Conservation (phyloP, 2,329 filamentous ascomycete genomes). For the Colletotrichum orchidophilum region DNA sequence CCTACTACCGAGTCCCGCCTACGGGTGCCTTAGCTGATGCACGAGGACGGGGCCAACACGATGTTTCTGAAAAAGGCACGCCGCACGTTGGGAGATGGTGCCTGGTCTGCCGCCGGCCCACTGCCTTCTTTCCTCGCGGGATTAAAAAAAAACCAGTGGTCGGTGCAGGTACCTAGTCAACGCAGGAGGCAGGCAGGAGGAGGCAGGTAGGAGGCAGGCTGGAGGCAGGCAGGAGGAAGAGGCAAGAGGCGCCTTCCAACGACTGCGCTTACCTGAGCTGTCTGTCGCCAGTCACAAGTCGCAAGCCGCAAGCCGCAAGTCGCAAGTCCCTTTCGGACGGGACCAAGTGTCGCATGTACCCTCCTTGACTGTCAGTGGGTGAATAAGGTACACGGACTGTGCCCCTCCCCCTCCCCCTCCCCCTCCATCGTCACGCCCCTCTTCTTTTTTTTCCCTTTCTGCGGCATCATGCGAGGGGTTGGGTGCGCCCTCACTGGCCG, state of each 20-base stretch:
- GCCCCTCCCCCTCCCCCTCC: conserved; percentile 15
- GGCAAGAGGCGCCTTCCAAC: background rate
- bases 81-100: background rate
- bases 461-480: conserved; percentile 30
- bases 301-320: background rate
- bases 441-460: conserved; percentile 5
- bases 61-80: background rate
- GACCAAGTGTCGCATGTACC: background rate
- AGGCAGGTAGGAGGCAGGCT: too few relatives aligned
- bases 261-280: background rate
- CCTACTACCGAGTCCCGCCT: too few relatives aligned
- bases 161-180: background rate
- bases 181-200: background rate
- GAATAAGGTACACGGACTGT: background rate
- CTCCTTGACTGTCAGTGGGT: background rate
- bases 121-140: background rate
- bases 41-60: background rate
- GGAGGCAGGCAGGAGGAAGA: background rate
- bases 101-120: too few relatives aligned
- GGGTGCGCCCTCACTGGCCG: conserved; percentile 13
- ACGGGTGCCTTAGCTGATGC: background rate
- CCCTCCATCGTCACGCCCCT: conserved; percentile 24
- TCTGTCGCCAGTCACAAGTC: background rate
- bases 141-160: background rate
- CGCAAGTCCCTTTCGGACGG: background rate